Evolutionary conservation across 2,329 filamentous ascomycete genomes (phyloP).

Genomic region (Xylaria polymorpha): DNA sequence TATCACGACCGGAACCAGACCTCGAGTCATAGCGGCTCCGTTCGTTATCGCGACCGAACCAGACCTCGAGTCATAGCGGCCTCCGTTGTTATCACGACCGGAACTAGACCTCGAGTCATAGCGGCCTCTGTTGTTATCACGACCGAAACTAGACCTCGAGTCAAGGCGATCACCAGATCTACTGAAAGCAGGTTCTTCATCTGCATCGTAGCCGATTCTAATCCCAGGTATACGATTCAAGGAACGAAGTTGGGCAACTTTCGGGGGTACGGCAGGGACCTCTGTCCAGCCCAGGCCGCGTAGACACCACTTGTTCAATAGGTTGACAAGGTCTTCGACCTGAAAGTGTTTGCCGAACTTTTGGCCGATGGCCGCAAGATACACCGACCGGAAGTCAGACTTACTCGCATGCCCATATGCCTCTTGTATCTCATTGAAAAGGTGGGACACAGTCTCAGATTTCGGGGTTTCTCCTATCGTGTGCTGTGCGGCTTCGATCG

Average conservation of each 20-base stretch:
- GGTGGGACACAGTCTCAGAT: conserved; percentile 52
- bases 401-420: conserved; percentile 58
- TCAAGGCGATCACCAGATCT: not conserved
- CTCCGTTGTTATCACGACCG: not conserved
- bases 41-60: too few species aligned
- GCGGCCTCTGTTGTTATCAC: not conserved
- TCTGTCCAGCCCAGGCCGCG: conserved; percentile 64
- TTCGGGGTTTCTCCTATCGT: conserved; percentile 60
- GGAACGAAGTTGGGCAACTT: conserved; percentile 44
- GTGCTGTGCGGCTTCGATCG: conserved; percentile 63
- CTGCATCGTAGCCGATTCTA: conserved; percentile 42
- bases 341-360: conserved; percentile 54
- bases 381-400: conserved; percentile 60
- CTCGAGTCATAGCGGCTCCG: too few species aligned
- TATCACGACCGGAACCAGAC: too few species aligned
- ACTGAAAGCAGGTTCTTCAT: not conserved
- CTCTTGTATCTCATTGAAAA: conserved; percentile 57
- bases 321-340: conserved; percentile 55
- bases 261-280: conserved; percentile 56
- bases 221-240: conserved; percentile 45
- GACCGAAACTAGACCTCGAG: not conserved
- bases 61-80: too few species aligned
- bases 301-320: conserved; percentile 65
- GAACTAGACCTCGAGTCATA: not conserved
- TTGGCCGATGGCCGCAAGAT: conserved; percentile 68